Evolutionary conservation across 768 basidiomycete species (phyloP).

Genomic region (Lyophyllum semitale): DNA sequence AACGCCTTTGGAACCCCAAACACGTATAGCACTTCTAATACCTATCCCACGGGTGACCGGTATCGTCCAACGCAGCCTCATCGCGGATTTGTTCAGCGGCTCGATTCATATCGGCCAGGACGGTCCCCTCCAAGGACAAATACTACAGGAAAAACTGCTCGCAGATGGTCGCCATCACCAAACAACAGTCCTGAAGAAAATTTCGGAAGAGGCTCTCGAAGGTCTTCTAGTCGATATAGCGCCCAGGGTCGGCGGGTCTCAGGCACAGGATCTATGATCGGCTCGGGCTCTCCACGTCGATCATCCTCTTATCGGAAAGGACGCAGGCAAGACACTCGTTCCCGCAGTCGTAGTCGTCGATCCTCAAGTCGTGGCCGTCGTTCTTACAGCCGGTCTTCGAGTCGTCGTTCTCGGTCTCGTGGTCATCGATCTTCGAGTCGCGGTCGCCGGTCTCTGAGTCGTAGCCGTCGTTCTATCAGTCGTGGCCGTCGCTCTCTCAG

Average conservation of each 20-base stretch:
- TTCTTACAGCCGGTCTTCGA: constrained; percentile 16
- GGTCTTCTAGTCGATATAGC: constrained; percentile 26
- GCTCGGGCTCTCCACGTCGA: constrained; percentile 29
- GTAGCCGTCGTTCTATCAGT: constrained; percentile 8
- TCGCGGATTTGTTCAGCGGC: constrained; percentile 31
- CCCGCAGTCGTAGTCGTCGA: constrained; percentile 18
- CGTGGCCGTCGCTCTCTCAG: constrained; percentile 12
- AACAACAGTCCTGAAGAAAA: constrained; percentile 8
- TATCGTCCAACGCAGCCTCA: constrained; percentile 49
- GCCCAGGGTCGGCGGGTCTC: constrained; percentile 23
- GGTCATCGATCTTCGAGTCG: constrained; percentile 15
- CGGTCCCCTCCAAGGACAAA: constrained; percentile 26
- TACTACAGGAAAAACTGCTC: constrained; percentile 5
- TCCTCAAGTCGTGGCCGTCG: constrained; percentile 14
- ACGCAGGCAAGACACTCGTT: constrained; percentile 19
- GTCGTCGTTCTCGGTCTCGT: constrained; percentile 18
- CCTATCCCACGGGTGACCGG: constrained; percentile 40
- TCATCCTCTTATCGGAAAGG: constrained; percentile 18
- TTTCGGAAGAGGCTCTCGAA: constrained; percentile 19
- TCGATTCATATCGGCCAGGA: constrained; percentile 57
- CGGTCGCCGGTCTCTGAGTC: constrained; percentile 11
- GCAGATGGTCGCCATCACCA: constrained; percentile 2
- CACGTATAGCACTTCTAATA: neutral
- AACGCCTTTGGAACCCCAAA: neutral
- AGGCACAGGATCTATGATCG: constrained; percentile 29